These are phyloP conservation scores for Lenzites betulinus DNA, from an alignment of 768 basidiomycete species.

Conservation along the genomic window DNA sequence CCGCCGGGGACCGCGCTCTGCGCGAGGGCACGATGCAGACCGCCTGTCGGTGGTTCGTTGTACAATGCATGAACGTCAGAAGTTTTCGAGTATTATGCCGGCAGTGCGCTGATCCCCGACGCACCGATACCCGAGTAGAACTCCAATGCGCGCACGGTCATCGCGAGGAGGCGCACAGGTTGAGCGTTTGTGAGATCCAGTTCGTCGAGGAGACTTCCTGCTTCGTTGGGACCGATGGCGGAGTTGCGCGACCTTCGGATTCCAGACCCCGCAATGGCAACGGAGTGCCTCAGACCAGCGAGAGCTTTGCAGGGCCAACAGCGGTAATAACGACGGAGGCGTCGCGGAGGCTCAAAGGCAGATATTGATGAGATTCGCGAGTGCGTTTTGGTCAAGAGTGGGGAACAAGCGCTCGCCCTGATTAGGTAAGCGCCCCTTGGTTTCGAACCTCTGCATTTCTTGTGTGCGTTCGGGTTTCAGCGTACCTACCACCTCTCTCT, in stretches of 20 bases:
- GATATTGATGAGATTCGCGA: constrained; percentile 13
- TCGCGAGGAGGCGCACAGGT: background rate
- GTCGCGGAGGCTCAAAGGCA: constrained; percentile 5
- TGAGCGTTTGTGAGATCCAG: too few species aligned
- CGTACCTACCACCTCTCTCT: constrained; percentile 16
- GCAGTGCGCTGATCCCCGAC: constrained; percentile 8
- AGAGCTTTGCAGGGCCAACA: constrained; percentile 9
- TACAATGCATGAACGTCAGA: background rate
- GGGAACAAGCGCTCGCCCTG: background rate
- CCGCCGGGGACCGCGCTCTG: constrained; percentile 49
- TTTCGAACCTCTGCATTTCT: constrained; percentile 14
- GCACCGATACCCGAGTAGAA: constrained; percentile 83
- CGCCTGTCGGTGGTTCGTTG: constrained; percentile 46
- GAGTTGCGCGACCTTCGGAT: constrained; percentile 7
- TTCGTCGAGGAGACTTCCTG: too few species aligned
- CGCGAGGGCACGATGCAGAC: constrained; percentile 67
- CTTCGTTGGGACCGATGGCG: background rate
- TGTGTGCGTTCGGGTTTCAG: constrained; percentile 16
- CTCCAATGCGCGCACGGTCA: constrained; percentile 43
- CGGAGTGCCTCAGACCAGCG: background rate
- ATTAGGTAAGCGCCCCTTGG: constrained; percentile 16
- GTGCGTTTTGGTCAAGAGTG: constrained; percentile 4
- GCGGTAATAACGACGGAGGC: constrained; percentile 6
- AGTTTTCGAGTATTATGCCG: background rate
- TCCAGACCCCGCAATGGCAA: background rate